These are phyloP conservation scores for Aspergillus fructus DNA, from an alignment of 2,329 filamentous ascomycete genomes.

Conservation along the genomic window DNA sequence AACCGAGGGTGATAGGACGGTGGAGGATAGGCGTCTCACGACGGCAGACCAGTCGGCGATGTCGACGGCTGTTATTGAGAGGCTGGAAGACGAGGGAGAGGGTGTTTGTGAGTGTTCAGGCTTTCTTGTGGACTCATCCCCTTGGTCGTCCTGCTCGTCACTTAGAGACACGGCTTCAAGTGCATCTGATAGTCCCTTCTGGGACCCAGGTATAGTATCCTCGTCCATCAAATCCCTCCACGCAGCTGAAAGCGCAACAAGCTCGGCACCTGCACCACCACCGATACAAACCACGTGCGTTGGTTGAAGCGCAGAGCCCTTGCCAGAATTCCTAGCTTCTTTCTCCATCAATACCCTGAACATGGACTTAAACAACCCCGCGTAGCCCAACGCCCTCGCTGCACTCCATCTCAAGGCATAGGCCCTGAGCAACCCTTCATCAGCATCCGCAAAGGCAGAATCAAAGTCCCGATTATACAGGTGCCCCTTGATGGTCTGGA, in stretches of 20 bases:
- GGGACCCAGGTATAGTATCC: background rate
- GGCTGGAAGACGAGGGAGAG: background rate
- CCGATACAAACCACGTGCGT: slow-evolving; percentile 57
- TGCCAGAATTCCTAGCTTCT: background rate
- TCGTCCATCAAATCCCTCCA: slow-evolving; percentile 39
- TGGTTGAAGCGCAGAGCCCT: background rate
- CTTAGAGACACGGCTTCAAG: slow-evolving; percentile 13
- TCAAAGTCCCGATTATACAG: slow-evolving; percentile 84
- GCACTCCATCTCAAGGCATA: slow-evolving; percentile 94
- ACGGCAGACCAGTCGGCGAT: slow-evolving; percentile 74
- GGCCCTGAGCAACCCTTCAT: slow-evolving; percentile 68
- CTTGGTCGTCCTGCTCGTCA: background rate
- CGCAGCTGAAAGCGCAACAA: slow-evolving; percentile 62
- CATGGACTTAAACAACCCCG: slow-evolving; percentile 53
- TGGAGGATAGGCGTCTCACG: slow-evolving; percentile 56
- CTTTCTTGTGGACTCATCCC: background rate
- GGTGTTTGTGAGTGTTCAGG: too few species aligned
- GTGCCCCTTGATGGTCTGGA: slow-evolving; percentile 83
- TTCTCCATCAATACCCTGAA: slow-evolving; percentile 24
- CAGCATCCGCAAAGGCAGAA: slow-evolving; percentile 66
- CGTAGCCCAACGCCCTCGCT: slow-evolving; percentile 77
- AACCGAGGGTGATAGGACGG: slow-evolving; percentile 47
- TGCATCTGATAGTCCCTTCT: slow-evolving; percentile 4
- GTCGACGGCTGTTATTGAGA: slow-evolving; percentile 69
- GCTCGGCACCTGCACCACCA: slow-evolving; percentile 65